Evolutionary conservation across 805 yeast species (phyloP), one percentile per base, ranked within the genome.

Genomic region (Teunomyces gatunensis): DNA sequence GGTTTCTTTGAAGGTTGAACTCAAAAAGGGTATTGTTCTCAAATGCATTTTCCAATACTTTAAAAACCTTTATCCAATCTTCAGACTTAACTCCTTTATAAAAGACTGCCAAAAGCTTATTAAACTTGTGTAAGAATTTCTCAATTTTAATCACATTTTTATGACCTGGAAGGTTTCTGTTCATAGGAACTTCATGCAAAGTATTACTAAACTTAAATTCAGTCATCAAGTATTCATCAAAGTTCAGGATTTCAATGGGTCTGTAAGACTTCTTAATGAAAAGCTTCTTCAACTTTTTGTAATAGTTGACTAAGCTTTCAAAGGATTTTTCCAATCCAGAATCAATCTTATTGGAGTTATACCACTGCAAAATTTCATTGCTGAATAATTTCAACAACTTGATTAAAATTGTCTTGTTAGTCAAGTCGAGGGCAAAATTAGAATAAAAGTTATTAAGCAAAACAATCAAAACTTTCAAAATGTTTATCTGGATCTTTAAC

Each of bases 51-150:
- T 91, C 97, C 39, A 92, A 65, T 1, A 84, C 67, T 58, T 89
- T 92, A 61, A 80, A 87, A 3, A 85, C 79, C 47, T 78, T 77
- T 44, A 89, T 72, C 97, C 97, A 92, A 56, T 91, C 96, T 50
- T 78, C 79, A 10, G 81, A 64, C 10, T 81, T 75, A 29, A 85
- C 76, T 9, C 80, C 76, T 23, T 68, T 71, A 59, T 85, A 83
- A 28, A 85, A 72, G 3, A 78, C 76, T 2, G 78, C 70, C 23
- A 87, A 75, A 5, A 88, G 69, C 13, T 73, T 69, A 64, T 91
- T 92, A 49, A 91, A 64, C 40, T 77, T 76, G 46, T 77, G 78
- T 18, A 89, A 72, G 65, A 88, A 85, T 42, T 72, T 68, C 49
- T 84, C 84, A 49, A 89, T 76, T 32, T 72, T 78, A 27, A 69